A percentile compares a stretch with the other conserved stretches of the same genome.
Conservation (phyloP, 768 basidiomycete species). For the Cyclocybe aegerita region DNA sequence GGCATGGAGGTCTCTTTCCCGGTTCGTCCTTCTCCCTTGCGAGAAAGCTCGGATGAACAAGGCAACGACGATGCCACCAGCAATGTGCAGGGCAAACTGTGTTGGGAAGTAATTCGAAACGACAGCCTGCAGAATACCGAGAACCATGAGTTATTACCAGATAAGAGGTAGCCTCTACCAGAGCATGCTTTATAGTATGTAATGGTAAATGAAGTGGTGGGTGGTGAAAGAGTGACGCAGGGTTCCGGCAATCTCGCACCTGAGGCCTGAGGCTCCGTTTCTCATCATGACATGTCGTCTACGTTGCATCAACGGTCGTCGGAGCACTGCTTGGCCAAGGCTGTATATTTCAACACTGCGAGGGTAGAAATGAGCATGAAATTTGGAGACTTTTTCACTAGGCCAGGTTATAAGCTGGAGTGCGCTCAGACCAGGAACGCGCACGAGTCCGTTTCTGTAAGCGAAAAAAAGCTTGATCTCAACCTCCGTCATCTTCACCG, state of each 20-base stretch:
- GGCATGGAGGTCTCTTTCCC: slow-evolving; percentile 77
- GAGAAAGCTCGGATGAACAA: slow-evolving; percentile 56
- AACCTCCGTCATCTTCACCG: background rate
- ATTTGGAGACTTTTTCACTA: too few species aligned
- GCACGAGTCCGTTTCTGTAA: slow-evolving; percentile 10
- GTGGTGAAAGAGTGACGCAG: slow-evolving; percentile 1
- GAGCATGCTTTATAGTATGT: background rate
- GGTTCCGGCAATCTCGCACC: too few species aligned
- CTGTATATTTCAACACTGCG: too few species aligned
- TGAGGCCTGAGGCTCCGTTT: too few species aligned
- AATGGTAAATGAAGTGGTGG: background rate
- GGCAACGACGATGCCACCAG: slow-evolving; percentile 40
- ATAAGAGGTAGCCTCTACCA: background rate
- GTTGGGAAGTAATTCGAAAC: slow-evolving; percentile 47
- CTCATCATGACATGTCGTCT: too few species aligned
- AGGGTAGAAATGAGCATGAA: too few species aligned
- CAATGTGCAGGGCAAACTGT: slow-evolving; percentile 55
- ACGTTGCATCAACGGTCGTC: too few species aligned
- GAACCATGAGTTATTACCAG: slow-evolving; percentile 22
- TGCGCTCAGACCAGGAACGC: slow-evolving; percentile 8
- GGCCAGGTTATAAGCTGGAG: too few species aligned
- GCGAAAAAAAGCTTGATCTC: slow-evolving; percentile 11
- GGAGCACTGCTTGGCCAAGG: too few species aligned
- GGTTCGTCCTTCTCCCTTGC: slow-evolving; percentile 67
- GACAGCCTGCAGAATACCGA: slow-evolving; percentile 24